Evolutionary conservation across 2,329 filamentous ascomycete genomes (phyloP), one percentile per base, ranked within the genome.

Genomic region (Pseudogymnoascus sp.): DNA sequence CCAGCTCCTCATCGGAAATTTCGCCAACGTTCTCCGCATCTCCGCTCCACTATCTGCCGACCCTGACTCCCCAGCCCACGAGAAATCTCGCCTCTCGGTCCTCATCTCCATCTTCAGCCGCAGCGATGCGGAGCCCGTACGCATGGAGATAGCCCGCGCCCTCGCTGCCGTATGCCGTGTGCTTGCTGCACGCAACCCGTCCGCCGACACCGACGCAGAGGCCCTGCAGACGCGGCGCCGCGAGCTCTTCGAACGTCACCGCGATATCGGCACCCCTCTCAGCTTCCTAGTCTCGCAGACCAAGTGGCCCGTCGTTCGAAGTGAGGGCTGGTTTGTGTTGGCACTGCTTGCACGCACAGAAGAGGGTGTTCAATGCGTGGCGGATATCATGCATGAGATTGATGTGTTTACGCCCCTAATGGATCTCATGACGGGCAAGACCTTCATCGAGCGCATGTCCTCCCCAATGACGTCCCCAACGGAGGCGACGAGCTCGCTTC

Each of bases 291-390:
- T 84, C 22, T 78, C 75, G 1, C 84, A 87, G 67, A 73, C 71
- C 2, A 84, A 82, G 64, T 87, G 83, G 76, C 81, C 82, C 0
- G 75, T 79, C 1, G 74, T 87, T 2, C 77, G 81, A 16, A 84
- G 82, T 38, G 84, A 87, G 67, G 77, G 79, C 2, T 82, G 83
- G 78, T 86, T 87, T 64, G 78, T 84, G 5, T 76, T 85, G 59
- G 84, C 84, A 2, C 76, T 87, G 34, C 81, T 86, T 77, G 78
- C 78, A 39, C 77, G 82, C 28, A 77, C 78, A 1, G 61, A 68
- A 1, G 78, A 81, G 35, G 82, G 82, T 6, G 78, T 80, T 1
- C 66, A 70, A 1, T 71, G 80, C 9, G 76, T 82, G 16, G 66
- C 75, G 7, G 71, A 73, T 11, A 70, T 78, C 1, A 70, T 85